Percentiles rank a stretch among this genome's conserved stretches.
Conservation (phyloP, 768 basidiomycete genomes). For the Pholiota microspora region DNA sequence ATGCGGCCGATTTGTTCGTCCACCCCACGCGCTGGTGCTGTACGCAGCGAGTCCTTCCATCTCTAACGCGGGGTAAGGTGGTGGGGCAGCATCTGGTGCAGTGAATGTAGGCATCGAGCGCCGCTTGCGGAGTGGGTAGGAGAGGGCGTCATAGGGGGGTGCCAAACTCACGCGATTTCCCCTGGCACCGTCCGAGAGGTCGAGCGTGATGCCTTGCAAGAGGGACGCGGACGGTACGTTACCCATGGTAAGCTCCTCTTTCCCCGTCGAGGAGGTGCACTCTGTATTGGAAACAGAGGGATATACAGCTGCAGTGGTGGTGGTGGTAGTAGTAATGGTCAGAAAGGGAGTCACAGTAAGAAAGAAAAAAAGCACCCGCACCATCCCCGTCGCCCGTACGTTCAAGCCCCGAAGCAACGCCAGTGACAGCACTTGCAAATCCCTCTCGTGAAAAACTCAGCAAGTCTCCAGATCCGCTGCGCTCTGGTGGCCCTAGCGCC, state of each 20-base stretch:
- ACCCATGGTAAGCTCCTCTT: neutral
- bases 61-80: constrained; percentile 42
- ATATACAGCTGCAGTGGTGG: neutral
- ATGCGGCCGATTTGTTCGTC: neutral
- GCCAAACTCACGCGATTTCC: constrained; percentile 31
- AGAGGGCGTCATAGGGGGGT: constrained; percentile 25
- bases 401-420: neutral
- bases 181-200: neutral
- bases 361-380: neutral
- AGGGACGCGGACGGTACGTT: constrained; percentile 2
- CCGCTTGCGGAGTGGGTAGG: constrained; percentile 50
- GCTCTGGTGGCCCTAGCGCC: neutral
- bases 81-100: constrained; percentile 52
- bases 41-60: constrained; percentile 1
- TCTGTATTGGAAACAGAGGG: no score
- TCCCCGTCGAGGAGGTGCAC: no score
- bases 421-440: neutral
- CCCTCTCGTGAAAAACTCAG: neutral
- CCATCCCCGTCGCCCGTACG: neutral
- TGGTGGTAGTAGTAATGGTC: neutral
- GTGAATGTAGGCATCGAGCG: constrained; percentile 72
- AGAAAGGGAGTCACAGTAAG: neutral
- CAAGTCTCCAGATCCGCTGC: neutral
- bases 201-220: constrained; percentile 1
- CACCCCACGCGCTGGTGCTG: neutral